These are phyloP conservation scores for Singerocomus inundabilis DNA, from an alignment of 1,284 basidiomycete species.

Conservation along the genomic window DNA sequence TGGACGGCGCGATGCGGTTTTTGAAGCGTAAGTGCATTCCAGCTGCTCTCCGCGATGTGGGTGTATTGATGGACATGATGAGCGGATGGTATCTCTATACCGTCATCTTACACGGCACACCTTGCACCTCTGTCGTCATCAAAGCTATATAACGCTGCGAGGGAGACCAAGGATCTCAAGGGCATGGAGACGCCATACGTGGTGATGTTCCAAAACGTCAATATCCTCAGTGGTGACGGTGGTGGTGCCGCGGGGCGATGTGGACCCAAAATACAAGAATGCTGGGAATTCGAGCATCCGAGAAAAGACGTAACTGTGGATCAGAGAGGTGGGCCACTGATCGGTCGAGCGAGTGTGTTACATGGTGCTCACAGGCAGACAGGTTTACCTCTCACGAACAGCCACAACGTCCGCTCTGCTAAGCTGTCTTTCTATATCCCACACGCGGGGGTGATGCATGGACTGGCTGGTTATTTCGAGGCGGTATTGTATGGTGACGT, in stretches of 20 bases:
- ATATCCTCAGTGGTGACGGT: conserved; percentile 77
- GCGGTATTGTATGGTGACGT: conserved; percentile 88
- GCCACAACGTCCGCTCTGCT: conserved; percentile 82
- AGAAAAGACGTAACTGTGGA: conserved; percentile 75
- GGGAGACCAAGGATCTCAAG: conserved; percentile 62
- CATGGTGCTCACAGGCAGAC: conserved; percentile 13
- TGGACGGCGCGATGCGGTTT: conserved; percentile 93
- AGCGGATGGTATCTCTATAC: conserved; percentile 95
- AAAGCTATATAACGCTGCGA: conserved; percentile 85
- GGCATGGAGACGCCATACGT: conserved; percentile 92
- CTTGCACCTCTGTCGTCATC: conserved; percentile 92
- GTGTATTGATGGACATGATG: conserved; percentile 10
- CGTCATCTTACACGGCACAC: conserved; percentile 92
- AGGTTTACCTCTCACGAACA: conserved; percentile 85
- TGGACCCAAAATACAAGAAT: conserved; percentile 86
- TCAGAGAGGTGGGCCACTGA: conserved; percentile 52
- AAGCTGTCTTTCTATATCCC: conserved; percentile 90
- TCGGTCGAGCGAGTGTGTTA: not conserved
- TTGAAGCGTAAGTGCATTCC: conserved; percentile 66
- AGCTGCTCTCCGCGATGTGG: conserved; percentile 1
- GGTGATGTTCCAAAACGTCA: conserved; percentile 94
- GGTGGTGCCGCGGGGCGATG: conserved; percentile 62
- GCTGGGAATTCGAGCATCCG: conserved; percentile 98
- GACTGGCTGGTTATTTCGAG: conserved; percentile 98
- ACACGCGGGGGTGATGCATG: conserved; percentile 92